Conservation (phyloP, 2,329 filamentous ascomycete species). For the Trichoderma brevicompactum region DNA sequence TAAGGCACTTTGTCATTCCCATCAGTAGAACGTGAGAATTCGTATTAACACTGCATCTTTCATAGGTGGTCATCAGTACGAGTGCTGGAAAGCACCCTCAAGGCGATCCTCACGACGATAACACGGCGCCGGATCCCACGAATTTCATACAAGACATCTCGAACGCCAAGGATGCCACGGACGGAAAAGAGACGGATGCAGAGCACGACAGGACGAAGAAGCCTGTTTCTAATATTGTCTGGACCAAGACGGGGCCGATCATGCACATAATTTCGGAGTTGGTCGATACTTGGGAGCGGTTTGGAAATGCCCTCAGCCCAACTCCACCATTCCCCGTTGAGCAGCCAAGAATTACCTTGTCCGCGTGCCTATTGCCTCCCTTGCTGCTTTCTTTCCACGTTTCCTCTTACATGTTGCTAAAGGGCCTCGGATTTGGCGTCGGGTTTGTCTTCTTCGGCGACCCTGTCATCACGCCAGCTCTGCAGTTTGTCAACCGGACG, state of each 20-base stretch:
- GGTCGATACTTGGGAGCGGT: conserved; percentile 56
- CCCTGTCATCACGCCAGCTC: conserved; percentile 66
- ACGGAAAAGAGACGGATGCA: conserved; percentile 50
- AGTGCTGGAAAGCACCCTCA: conserved; percentile 78
- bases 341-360: conserved; percentile 58
- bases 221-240: conserved; percentile 76
- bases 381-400: conserved; percentile 58
- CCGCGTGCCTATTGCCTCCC: conserved; percentile 55
- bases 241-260: conserved; percentile 72
- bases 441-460: conserved; percentile 82
- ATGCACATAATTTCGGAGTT: conserved; percentile 63
- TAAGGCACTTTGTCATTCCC: conserved; percentile 30
- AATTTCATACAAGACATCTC: conserved; percentile 45
- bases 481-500: conserved; percentile 62
- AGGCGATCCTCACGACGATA: conserved; percentile 59
- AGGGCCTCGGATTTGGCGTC: conserved; percentile 66
- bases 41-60: not conserved
- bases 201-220: conserved; percentile 75
- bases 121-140: conserved; percentile 57
- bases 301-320: conserved; percentile 63
- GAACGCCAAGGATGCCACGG: conserved; percentile 48
- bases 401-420: conserved; percentile 64
- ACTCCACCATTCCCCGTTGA: conserved; percentile 64
- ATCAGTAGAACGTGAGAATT: not conserved
- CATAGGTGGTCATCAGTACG: conserved; percentile 71